Evolutionary conservation across 2,329 filamentous ascomycete genomes (phyloP), one percentile per base, ranked within the genome.

Genomic region (Pleurostoma richardsiae): DNA sequence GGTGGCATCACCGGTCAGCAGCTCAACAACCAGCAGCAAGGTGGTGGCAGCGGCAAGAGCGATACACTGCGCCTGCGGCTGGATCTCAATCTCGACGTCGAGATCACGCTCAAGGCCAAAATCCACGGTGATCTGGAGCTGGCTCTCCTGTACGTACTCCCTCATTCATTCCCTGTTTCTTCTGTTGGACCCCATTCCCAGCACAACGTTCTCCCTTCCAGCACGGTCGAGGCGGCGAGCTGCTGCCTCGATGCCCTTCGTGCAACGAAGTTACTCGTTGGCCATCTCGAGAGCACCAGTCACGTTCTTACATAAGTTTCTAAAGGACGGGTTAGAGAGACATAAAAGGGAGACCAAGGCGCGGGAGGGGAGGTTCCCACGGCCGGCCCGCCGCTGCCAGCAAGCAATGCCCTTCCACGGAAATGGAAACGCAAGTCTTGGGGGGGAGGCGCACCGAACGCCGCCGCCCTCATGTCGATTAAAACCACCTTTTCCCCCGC

Each of bases 41-140:
- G 64, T 51, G 64, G 58, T 31, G 62, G 61, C 39, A 60, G 66
- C 56, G 72, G 74, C 58, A 72, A 76, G 58, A 73, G 79, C 49
- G 84, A 90, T 58, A 85, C 86, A 38, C 69, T 91, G 61, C 85
- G 85, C 62, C 66, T 94, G 56, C 79, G 83, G 36, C 70, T 94
- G 27, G 88, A 94, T 60, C 74, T 90, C 47, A 94, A 94, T 65
- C 72, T 94, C 48, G 88, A 94, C 55, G 77, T 94, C 43, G 88
- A 94, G 66, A 88, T 94, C 51, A 85, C 90, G 58, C 76, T 94
- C 51, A 94, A 94, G 74, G 88, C 88, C 26, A 85, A 85, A 65
- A 90, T 94, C 54, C 83, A 90, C 58, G 90, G 90, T 60, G 90
- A 95, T 69, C 69, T 95, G 53, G 90, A 88, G 31, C 67, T 94